phyloP scores from a whole-genome alignment of 139 green algal species.

The Bryopsis sp. region DNA sequence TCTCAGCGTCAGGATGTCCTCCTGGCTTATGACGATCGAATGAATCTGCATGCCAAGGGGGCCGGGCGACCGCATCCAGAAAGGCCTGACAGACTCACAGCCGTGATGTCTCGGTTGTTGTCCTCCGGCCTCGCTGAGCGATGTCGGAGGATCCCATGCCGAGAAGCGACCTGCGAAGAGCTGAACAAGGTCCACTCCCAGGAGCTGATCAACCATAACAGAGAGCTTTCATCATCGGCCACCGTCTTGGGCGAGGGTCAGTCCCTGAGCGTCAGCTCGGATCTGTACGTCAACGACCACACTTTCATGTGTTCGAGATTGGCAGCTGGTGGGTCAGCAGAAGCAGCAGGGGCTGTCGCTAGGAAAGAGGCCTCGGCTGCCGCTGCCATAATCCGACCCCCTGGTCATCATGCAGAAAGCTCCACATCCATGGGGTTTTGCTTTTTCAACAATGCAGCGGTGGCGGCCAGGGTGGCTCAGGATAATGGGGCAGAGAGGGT shows the following conservation, averaged over 20 bases:
- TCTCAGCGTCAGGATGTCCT: slow-evolving; percentile 18
- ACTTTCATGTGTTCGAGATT: slow-evolving; percentile 49
- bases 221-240: background rate
- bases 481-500: slow-evolving; percentile 33
- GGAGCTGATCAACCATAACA: slow-evolving; percentile 29
- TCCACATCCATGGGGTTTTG: slow-evolving; percentile 53
- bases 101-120: slow-evolving; percentile 52
- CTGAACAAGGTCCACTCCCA: slow-evolving; percentile 48
- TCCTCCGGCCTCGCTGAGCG: slow-evolving; percentile 33
- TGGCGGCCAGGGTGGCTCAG: slow-evolving; percentile 39
- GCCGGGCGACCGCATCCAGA: slow-evolving; percentile 33
- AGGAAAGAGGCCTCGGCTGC: slow-evolving; percentile 29
- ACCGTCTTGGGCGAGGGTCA: background rate
- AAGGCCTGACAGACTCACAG: slow-evolving; percentile 57
- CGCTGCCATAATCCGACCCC: slow-evolving; percentile 58
- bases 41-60: slow-evolving; percentile 33
- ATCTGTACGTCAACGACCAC: slow-evolving; percentile 62
- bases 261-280: slow-evolving; percentile 17
- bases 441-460: slow-evolving; percentile 61
- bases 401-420: slow-evolving; percentile 57
- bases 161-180: slow-evolving; percentile 42
- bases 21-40: slow-evolving; percentile 47
- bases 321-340: slow-evolving; percentile 52
- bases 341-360: slow-evolving; percentile 41
- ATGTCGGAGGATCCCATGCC: slow-evolving; percentile 30